Evolutionary conservation across 805 yeast genomes (phyloP), one percentile per base, ranked within the genome.

Genomic region (Saccharomycopsis sp.): DNA sequence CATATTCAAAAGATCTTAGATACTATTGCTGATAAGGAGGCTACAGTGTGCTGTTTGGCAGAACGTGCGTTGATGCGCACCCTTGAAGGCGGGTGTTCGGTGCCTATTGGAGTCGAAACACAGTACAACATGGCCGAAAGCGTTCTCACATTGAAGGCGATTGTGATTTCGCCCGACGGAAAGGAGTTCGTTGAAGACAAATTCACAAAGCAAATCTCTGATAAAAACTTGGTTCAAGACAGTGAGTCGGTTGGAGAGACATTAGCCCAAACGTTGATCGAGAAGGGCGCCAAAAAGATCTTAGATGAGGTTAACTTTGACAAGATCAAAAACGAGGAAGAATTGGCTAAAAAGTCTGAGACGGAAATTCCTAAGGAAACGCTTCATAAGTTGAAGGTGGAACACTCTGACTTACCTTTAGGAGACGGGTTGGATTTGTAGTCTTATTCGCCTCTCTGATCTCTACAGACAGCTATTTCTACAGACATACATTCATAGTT

Each of bases 81-180:
- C 23, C 78, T 94, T 60, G 98, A 94, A 74, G 99, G 98, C 62
- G 99, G 99, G 7, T 94, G 99, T 73, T 89, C 97, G 0, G 97
- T 94, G 17, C 99, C 99, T 3, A 88, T 94, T 64, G 99, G 99
- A 56, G 97, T 90, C 29, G 80, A 83, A 63, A 78, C 91, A n/a
- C 63, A 67, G 7, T 87, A 72, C 60, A 73, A 79, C 63, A 71
- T 79, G 56, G 72, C 70, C 20, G 64, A 54, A 1, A 76, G 83
- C 0, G 64, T 63, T 7, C 76, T 91, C 57, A 66, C 69, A 2
- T 72, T 92, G 62, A 81, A 82, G 63, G 96, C 88, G 3, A 78
- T 87, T 42, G 96, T 93, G 15, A 87, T 91, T 35, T 82, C 87
- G 62, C 92, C 92, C 8, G 96, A 92, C 69, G 99, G 99, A 12